phyloP scores from a whole-genome alignment of 306 rosid species.

The Betula pendula region DNA sequence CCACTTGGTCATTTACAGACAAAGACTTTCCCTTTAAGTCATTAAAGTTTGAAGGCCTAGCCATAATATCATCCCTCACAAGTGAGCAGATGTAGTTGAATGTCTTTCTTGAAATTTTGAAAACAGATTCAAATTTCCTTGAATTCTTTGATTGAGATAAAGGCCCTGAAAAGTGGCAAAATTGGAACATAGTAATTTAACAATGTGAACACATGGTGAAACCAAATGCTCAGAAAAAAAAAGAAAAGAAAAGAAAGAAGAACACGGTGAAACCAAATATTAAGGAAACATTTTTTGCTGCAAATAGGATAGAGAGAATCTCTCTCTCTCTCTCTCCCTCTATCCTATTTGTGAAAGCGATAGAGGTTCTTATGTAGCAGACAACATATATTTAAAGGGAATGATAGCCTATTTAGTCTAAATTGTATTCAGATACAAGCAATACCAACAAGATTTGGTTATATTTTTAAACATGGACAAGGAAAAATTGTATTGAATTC shows the following conservation, averaged over 20 bases:
- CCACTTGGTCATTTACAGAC: conserved; percentile 81
- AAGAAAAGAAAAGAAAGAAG: too few relatives aligned
- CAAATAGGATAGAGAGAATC: not conserved
- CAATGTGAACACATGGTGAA: conserved; percentile 1
- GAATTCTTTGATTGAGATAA: conserved; percentile 48
- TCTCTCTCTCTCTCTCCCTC: not conserved
- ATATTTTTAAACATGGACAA: not conserved
- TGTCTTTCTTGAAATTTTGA: conserved; percentile 78
- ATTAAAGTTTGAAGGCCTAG: conserved; percentile 49
- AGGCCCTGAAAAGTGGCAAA: conserved; percentile 56
- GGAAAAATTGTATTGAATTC: not conserved
- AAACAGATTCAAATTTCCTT: conserved; percentile 67
- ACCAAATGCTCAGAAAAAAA: not conserved
- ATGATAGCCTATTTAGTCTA: not conserved
- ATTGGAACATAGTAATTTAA: conserved; percentile 14
- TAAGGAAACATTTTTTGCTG: not conserved
- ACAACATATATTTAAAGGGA: conserved; percentile 11
- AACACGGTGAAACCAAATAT: not conserved
- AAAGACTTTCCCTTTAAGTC: conserved; percentile 54
- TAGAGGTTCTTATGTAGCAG: not conserved
- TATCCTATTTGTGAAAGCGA: not conserved
- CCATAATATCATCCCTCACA: conserved; percentile 66
- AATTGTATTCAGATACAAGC: not conserved
- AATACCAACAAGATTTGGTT: not conserved
- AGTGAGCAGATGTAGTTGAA: conserved; percentile 85